Percentiles rank a stretch among this genome's conserved stretches.
These are phyloP conservation scores for Aethionema arabicum DNA, from an alignment of 345 rosid species.

Conservation along the genomic window DNA sequence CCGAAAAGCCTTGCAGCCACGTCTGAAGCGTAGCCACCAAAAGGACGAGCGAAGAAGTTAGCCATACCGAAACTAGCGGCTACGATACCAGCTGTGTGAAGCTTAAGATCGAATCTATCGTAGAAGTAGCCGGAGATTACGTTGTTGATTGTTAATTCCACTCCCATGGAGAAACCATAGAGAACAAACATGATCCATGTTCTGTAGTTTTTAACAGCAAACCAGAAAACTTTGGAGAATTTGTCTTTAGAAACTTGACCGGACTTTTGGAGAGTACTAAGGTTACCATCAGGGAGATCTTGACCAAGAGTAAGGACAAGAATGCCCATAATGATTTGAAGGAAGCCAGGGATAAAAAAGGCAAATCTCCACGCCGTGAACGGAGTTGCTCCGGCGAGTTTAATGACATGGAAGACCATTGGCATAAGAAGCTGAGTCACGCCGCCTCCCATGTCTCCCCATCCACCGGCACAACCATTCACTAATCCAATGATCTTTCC, in stretches of 20 bases:
- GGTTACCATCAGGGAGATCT: conserved; percentile 88
- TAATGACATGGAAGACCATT: conserved; percentile 55
- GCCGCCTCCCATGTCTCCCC: conserved; percentile 93
- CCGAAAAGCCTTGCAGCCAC: conserved; percentile 53
- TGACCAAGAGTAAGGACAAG: conserved; percentile 71
- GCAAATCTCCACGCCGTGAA: conserved; percentile 89
- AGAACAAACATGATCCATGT: conserved; percentile 73
- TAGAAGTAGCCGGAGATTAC: conserved; percentile 66
- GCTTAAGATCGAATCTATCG: conserved; percentile 65
- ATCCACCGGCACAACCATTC: conserved; percentile 78
- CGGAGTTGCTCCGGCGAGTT: conserved; percentile 55
- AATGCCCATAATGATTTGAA: conserved; percentile 63
- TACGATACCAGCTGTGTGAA: conserved; percentile 70
- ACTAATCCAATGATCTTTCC: conserved; percentile 76
- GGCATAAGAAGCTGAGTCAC: conserved; percentile 87
- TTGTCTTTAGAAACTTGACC: conserved; percentile 68
- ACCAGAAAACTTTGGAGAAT: conserved; percentile 71
- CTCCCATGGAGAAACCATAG: conserved; percentile 73
- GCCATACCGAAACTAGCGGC: conserved; percentile 92
- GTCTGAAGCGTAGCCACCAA: conserved; percentile 74
- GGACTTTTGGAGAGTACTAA: conserved; percentile 58
- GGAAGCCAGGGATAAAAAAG: conserved; percentile 69
- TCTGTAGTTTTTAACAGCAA: conserved; percentile 62
- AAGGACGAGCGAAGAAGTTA: conserved; percentile 70
- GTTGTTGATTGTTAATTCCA: conserved; percentile 61